Evolutionary conservation across 2,329 filamentous ascomycete species (phyloP).

Genomic region (Cladophialophora psammophila): DNA sequence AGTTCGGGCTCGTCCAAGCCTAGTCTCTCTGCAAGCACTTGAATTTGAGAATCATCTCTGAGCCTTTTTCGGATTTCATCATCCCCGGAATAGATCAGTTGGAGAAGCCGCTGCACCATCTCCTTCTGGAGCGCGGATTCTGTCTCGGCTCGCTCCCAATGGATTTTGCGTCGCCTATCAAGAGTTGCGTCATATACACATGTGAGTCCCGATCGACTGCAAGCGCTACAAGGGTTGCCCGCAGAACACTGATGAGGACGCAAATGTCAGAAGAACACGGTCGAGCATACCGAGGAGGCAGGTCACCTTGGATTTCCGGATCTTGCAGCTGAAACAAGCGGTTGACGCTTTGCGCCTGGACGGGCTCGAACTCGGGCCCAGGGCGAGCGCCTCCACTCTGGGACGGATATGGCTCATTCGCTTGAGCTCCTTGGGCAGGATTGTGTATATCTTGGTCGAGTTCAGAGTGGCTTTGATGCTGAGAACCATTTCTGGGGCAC

Average conservation of each 20-base stretch:
- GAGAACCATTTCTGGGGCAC: not conserved
- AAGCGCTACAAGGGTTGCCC: conserved; percentile 19
- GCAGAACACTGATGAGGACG: conserved; percentile 17
- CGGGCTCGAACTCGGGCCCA: not conserved
- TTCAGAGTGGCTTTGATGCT: not conserved
- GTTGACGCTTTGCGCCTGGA: conserved; percentile 6
- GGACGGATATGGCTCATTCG: not conserved
- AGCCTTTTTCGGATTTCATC: conserved; percentile 6
- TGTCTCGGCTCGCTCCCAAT: conserved; percentile 24
- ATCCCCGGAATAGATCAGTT: conserved; percentile 11
- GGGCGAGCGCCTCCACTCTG: not conserved
- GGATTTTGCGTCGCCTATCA: conserved; percentile 25
- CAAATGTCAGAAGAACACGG: not conserved
- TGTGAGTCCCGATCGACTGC: conserved; percentile 19
- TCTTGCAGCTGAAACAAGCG: conserved; percentile 25
- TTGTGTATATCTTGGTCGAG: not conserved
- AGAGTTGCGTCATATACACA: conserved; percentile 22
- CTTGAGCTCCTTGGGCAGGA: not conserved
- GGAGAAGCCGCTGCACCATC: conserved; percentile 18
- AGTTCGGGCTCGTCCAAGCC: conserved; percentile 12
- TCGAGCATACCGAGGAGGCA: not conserved
- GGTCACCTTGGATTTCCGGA: conserved; percentile 23
- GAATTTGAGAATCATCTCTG: conserved; percentile 6
- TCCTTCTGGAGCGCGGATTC: conserved; percentile 22
- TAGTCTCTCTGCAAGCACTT: conserved; percentile 16